Conservation (phyloP, 352 stramenopile genomes). For the Sclerospora graminicola region DNA sequence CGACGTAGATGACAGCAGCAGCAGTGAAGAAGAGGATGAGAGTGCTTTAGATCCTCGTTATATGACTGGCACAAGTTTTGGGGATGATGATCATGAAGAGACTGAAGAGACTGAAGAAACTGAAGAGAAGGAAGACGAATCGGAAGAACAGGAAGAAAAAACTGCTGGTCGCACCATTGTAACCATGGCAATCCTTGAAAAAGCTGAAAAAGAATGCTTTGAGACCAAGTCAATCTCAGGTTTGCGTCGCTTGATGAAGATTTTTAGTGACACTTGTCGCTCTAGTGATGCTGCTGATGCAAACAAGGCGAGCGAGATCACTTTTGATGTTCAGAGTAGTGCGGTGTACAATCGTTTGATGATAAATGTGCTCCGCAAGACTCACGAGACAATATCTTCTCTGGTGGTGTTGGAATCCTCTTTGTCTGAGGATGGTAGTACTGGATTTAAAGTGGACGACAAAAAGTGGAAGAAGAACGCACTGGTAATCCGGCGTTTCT, state of each 20-base stretch:
- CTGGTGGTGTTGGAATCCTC: constrained; percentile 49
- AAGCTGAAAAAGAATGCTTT: constrained; percentile 87
- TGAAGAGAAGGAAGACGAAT: constrained; percentile 18
- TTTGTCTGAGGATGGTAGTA: constrained; percentile 19
- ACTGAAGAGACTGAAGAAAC: constrained; percentile 18
- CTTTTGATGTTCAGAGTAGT: constrained; percentile 89
- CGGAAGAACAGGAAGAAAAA: constrained; percentile 14
- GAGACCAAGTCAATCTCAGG: constrained; percentile 79
- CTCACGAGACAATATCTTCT: constrained; percentile 77
- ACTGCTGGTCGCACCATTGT: constrained; percentile 45
- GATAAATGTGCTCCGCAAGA: constrained; percentile 87
- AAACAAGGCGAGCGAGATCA: constrained; percentile 62
- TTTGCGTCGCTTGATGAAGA: constrained; percentile 87
- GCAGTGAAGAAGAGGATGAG: constrained; percentile 80
- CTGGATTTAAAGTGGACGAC: constrained; percentile 50
- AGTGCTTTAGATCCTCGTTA: constrained; percentile 70
- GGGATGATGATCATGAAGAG: constrained; percentile 25
- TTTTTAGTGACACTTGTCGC: constrained; percentile 91
- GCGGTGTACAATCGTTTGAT: constrained; percentile 94
- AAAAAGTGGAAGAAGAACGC: constrained; percentile 74
- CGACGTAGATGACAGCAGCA: constrained; percentile 37
- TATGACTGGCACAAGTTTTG: constrained; percentile 34
- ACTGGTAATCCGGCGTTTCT: constrained; percentile 87
- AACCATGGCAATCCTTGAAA: constrained; percentile 61
- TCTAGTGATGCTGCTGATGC: constrained; percentile 79